These are phyloP conservation scores for Trypanosoma caninum DNA, from an alignment of 208 protist genomes.

Conservation along the genomic window DNA sequence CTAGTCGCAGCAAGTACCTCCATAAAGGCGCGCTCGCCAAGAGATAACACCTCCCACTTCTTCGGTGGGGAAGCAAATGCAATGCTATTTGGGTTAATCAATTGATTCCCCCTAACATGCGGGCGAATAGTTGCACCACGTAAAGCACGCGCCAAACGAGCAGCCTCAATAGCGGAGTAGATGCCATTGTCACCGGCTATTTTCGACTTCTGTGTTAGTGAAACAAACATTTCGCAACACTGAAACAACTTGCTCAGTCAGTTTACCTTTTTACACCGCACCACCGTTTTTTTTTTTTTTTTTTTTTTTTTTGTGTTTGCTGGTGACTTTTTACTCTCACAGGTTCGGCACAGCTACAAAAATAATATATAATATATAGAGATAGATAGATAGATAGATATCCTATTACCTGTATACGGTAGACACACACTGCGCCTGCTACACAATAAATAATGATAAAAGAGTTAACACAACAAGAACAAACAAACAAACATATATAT, in stretches of 20 bases:
- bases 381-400: no score
- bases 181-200: conserved; percentile 72
- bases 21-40: conserved; percentile 2
- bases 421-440: no score
- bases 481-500: no score
- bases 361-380: no score
- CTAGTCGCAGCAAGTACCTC: conserved; percentile 13
- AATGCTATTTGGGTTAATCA: conserved; percentile 28
- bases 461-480: no score
- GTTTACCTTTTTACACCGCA: not conserved
- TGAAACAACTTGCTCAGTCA: not conserved
- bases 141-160: conserved; percentile 49
- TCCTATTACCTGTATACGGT: no score
- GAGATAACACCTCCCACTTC: conserved; percentile 11
- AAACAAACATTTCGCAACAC: conserved; percentile 12
- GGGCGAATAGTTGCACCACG: conserved; percentile 63
- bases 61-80: conserved; percentile 11
- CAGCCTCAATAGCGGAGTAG: conserved; percentile 74
- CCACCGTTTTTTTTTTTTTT: conserved; percentile 17
- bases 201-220: conserved; percentile 42
- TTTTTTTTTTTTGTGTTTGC: not conserved
- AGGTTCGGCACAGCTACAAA: no score
- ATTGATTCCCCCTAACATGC: conserved; percentile 14
- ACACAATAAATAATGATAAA: no score
- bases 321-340: not conserved